Conservation (phyloP, 768 basidiomycete genomes). For the Serendipita indica region DNA sequence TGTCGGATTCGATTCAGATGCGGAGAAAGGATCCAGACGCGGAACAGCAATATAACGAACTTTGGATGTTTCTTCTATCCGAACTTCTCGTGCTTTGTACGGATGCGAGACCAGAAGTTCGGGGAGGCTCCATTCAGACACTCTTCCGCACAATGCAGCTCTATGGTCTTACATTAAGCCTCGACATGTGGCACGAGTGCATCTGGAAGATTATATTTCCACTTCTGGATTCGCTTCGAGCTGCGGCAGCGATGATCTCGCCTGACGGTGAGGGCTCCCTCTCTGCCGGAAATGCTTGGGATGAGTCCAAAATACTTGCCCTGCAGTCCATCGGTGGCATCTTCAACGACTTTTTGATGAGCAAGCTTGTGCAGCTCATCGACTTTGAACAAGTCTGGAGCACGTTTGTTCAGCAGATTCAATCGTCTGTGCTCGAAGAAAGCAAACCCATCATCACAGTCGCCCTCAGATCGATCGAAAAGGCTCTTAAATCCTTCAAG, state of each 20-base stretch:
- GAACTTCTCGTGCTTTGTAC: conserved; percentile 73
- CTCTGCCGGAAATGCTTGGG: conserved; percentile 33
- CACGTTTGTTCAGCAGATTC: conserved; percentile 56
- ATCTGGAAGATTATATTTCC: conserved; percentile 88
- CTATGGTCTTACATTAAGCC: conserved; percentile 73
- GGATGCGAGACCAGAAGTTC: conserved; percentile 73
- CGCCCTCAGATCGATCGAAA: conserved; percentile 73
- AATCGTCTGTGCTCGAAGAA: conserved; percentile 53
- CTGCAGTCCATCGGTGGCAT: conserved; percentile 72
- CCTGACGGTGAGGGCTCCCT: background rate
- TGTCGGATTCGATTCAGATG: conserved; percentile 87
- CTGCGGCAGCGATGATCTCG: conserved; percentile 21
- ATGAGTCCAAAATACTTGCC: conserved; percentile 78
- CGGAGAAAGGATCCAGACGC: conserved; percentile 50
- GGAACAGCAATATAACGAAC: conserved; percentile 54
- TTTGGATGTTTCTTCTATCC: conserved; percentile 89
- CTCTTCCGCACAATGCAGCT: conserved; percentile 87
- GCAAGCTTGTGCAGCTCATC: conserved; percentile 56
- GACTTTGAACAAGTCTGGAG: conserved; percentile 63
- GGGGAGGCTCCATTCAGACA: conserved; percentile 89
- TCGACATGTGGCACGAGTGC: conserved; percentile 77
- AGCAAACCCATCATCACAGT: conserved; percentile 55
- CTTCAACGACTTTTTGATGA: conserved; percentile 60
- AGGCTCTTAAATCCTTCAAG: conserved; percentile 48
- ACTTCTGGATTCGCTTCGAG: conserved; percentile 54